A percentile compares a stretch with the other conserved stretches of the same genome.
phyloP scores from a whole-genome alignment of 768 basidiomycete species.

The Tephrocybe sp. region DNA sequence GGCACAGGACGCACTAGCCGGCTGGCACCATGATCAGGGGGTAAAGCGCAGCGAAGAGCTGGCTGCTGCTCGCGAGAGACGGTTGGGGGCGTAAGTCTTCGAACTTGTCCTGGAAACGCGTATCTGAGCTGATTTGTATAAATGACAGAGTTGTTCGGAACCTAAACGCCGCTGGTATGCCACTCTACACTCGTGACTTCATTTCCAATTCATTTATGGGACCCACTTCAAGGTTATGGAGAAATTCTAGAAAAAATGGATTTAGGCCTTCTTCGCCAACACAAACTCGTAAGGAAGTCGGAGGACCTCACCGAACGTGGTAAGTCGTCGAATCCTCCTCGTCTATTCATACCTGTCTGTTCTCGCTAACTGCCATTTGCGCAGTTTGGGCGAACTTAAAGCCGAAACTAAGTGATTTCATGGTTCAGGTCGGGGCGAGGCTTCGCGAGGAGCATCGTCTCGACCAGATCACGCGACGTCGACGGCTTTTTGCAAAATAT shows the following conservation, averaged over 20 bases:
- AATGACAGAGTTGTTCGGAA: constrained; percentile 14
- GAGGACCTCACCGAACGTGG: constrained; percentile 39
- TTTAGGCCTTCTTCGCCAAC: constrained; percentile 18
- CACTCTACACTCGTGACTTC: not conserved
- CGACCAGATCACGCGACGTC: constrained; percentile 17
- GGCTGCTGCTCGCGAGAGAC: constrained; percentile 32
- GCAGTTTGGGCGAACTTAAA: constrained; percentile 40
- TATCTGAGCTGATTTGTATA: constrained; percentile 1
- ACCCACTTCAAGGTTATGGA: constrained; percentile 34
- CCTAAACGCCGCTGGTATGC: constrained; percentile 14
- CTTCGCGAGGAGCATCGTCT: constrained; percentile 16
- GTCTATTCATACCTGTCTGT: not conserved
- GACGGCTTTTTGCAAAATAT: constrained; percentile 20
- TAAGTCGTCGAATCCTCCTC: constrained; percentile 22
- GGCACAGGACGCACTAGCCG: constrained; percentile 24
- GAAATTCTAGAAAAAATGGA: constrained; percentile 29
- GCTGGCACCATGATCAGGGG: constrained; percentile 32
- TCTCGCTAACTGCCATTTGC: not conserved
- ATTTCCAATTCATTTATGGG: constrained; percentile 11
- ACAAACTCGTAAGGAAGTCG: constrained; percentile 37
- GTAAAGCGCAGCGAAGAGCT: constrained; percentile 36
- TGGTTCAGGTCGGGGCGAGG: constrained; percentile 29
- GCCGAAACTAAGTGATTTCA: constrained; percentile 30
- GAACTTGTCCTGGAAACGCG: not conserved
- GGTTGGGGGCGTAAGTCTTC: constrained; percentile 36